Evolutionary conservation across 139 green algal species (phyloP).

Genomic region (Volvox africanus): DNA sequence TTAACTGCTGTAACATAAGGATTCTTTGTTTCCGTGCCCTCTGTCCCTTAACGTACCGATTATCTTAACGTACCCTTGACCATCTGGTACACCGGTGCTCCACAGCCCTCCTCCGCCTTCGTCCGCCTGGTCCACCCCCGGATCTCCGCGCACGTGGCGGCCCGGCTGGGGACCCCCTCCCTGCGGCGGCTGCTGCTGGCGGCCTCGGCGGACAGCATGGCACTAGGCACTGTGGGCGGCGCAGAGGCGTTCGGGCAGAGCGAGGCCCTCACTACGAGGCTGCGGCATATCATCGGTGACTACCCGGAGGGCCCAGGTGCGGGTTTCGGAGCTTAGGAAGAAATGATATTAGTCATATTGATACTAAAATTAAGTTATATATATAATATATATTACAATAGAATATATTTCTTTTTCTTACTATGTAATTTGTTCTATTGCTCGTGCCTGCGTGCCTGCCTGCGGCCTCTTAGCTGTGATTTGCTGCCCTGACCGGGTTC

Average conservation of each 20-base stretch:
- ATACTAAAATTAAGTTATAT: no score
- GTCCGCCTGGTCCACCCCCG: conserved; percentile 65
- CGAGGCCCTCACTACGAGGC: conserved; percentile 85
- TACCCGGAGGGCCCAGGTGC: conserved; percentile 81
- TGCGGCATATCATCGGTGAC: conserved; percentile 86
- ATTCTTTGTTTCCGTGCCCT: no score
- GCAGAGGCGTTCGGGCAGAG: conserved; percentile 87
- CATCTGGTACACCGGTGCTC: neutral
- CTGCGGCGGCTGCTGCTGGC: conserved; percentile 77
- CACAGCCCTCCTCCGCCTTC: conserved; percentile 27
- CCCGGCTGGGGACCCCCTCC: conserved; percentile 69
- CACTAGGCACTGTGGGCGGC: conserved; percentile 57
- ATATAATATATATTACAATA: no score
- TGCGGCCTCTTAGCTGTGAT: no score
- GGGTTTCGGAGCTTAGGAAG: neutral
- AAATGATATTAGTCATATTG: no score
- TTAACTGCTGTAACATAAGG: no score
- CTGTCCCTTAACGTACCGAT: no score
- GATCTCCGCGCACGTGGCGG: conserved; percentile 61
- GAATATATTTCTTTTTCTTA: no score
- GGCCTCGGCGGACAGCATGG: conserved; percentile 62
- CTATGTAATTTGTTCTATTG: no score
- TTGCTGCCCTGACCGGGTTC: neutral
- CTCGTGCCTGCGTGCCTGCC: no score
- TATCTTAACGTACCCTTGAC: no score